Evolutionary conservation across 179 eudicot species (phyloP).

Genomic region (Beta lomatogona): DNA sequence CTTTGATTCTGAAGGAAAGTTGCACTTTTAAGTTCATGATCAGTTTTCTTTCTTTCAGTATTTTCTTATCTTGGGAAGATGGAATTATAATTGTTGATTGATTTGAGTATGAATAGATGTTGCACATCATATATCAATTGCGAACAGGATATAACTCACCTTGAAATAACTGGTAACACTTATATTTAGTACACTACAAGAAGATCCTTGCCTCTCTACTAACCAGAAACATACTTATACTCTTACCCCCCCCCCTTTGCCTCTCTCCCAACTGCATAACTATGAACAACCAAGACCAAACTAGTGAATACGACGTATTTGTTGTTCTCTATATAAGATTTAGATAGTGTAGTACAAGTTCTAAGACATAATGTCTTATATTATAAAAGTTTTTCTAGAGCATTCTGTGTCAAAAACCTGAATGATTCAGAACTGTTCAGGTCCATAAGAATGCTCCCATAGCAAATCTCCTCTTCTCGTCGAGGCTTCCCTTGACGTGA

Average conservation of each 20-base stretch:
- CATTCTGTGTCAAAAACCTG: background rate
- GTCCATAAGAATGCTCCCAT: slow-evolving; percentile 48
- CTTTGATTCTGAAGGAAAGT: background rate
- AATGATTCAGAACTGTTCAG: slow-evolving; percentile 34
- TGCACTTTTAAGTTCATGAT: background rate
- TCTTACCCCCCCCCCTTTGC: background rate
- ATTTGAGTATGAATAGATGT: background rate
- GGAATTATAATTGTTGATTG: background rate
- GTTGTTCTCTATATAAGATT: background rate
- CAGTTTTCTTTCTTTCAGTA: background rate
- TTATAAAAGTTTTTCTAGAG: background rate
- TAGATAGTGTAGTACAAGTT: background rate
- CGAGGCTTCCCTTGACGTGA: slow-evolving; percentile 36
- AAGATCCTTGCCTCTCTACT: background rate
- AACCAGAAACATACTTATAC: background rate
- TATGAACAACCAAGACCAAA: background rate
- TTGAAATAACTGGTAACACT: background rate
- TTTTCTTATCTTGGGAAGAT: background rate
- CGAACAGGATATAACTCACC: background rate
- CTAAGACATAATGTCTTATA: background rate
- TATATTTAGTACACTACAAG: background rate
- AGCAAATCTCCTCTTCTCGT: slow-evolving; percentile 45
- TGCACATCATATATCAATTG: background rate
- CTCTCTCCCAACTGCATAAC: background rate
- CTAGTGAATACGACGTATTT: background rate